phyloP scores from a whole-genome alignment of 345 rosid genomes.

The Stellera chamaejasme region DNA sequence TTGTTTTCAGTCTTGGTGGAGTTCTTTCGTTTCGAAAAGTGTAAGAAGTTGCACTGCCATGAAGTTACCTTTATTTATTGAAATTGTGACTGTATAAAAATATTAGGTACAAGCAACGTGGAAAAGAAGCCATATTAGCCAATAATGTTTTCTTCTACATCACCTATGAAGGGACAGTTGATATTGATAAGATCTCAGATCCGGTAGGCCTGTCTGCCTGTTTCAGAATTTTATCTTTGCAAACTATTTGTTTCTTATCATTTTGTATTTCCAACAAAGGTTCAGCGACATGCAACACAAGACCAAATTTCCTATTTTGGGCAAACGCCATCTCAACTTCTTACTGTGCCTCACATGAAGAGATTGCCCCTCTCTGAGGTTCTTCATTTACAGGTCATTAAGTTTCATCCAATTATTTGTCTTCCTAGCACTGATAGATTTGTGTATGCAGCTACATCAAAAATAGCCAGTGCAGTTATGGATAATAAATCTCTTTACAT shows the following conservation, averaged over 20 bases:
- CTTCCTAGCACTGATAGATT: background rate
- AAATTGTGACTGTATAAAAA: slow-evolving; percentile 12
- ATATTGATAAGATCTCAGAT: slow-evolving; percentile 79
- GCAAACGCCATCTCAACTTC: slow-evolving; percentile 97
- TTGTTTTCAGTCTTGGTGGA: background rate
- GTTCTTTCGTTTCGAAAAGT: background rate
- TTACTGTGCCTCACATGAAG: slow-evolving; percentile 78
- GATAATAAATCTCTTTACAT: no score
- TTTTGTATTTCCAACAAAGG: slow-evolving; percentile 36
- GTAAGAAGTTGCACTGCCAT: background rate
- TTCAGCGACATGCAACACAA: slow-evolving; percentile 87
- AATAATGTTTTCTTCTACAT: slow-evolving; percentile 95
- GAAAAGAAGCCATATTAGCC: slow-evolving; percentile 91
- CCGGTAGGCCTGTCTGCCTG: slow-evolving; percentile 46
- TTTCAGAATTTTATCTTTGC: slow-evolving; percentile 11
- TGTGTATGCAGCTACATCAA: no score
- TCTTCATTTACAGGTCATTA: slow-evolving; percentile 78
- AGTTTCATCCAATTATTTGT: background rate
- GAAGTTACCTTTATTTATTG: slow-evolving; percentile 1
- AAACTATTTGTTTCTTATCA: slow-evolving; percentile 10
- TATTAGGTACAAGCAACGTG: slow-evolving; percentile 89
- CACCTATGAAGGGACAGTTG: slow-evolving; percentile 94
- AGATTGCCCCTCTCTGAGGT: slow-evolving; percentile 74
- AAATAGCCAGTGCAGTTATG: no score
- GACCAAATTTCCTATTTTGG: slow-evolving; percentile 99